Percentiles rank a stretch among this genome's conserved stretches.
Evolutionary conservation across 129 eudicot species (phyloP).

Genomic region (Helianthus annuus): DNA sequence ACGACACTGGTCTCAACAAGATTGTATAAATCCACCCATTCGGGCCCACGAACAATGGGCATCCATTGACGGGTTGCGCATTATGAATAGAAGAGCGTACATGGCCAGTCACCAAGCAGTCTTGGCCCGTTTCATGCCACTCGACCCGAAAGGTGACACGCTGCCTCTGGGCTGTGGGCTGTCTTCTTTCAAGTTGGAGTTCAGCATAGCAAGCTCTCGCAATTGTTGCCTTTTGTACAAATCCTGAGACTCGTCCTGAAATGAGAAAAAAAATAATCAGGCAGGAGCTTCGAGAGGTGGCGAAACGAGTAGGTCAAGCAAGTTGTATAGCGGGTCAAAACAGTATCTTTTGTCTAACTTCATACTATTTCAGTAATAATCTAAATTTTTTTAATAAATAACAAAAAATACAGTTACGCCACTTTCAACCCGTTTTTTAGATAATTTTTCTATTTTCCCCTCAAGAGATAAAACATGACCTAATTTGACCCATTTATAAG

Average conservation of each 20-base stretch:
- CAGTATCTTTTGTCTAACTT: not conserved
- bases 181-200: slow-evolving; percentile 69
- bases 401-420: not conserved
- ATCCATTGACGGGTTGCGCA: slow-evolving; percentile 29
- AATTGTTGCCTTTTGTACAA: slow-evolving; percentile 72
- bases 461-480: not conserved
- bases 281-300: not conserved
- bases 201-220: slow-evolving; percentile 81
- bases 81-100: slow-evolving; percentile 7
- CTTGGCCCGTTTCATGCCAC: slow-evolving; percentile 79
- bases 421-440: slow-evolving; percentile 4
- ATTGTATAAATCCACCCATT: slow-evolving; percentile 21
- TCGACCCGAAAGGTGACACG: slow-evolving; percentile 72
- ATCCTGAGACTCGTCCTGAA: slow-evolving; percentile 86
- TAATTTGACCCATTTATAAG: not conserved
- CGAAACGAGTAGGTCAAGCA: not conserved
- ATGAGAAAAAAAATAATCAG: not conserved
- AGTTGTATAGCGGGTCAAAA: not conserved
- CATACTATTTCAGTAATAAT: not conserved
- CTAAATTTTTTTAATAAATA: not conserved
- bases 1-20: slow-evolving; percentile 19
- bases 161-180: slow-evolving; percentile 89
- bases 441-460: not conserved
- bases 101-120: slow-evolving; percentile 51
- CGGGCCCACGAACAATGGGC: slow-evolving; percentile 19